Evolutionary conservation across 345 rosid species (phyloP).

Genomic region (Bruguiera parviflora): DNA sequence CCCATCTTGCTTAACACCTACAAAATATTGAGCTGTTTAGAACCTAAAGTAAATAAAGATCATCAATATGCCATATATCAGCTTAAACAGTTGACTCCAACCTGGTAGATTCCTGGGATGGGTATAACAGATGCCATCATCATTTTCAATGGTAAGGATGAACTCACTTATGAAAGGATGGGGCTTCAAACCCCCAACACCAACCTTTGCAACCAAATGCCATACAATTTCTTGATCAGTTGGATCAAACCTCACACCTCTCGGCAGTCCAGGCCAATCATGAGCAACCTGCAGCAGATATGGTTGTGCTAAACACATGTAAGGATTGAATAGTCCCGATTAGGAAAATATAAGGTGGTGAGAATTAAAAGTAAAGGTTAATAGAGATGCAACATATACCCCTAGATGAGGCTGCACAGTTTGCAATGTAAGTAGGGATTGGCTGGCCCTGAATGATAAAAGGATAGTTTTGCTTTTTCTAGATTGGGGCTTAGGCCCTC

Average conservation of each 20-base stretch:
- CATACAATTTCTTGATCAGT: conserved; percentile 82
- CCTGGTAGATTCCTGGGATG: conserved; percentile 96
- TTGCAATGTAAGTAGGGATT: too few species aligned
- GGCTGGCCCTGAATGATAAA: too few species aligned
- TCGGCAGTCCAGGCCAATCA: conserved; percentile 91
- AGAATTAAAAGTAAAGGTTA: background rate
- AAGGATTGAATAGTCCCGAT: background rate
- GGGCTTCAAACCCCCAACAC: conserved; percentile 37
- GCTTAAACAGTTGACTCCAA: conserved; percentile 21
- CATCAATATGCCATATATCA: background rate
- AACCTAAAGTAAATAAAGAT: conserved; percentile 5
- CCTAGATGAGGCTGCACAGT: too few species aligned
- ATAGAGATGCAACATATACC: too few species aligned
- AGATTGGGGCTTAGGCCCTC: too few species aligned
- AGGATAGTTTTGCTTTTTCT: too few species aligned
- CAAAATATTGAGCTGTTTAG: background rate
- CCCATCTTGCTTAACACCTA: conserved; percentile 84
- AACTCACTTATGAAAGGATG: conserved; percentile 86
- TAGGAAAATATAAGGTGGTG: background rate
- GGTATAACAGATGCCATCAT: conserved; percentile 91
- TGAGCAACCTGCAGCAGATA: conserved; percentile 58
- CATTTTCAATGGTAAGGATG: conserved; percentile 68
- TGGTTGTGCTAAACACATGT: background rate
- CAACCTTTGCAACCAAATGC: conserved; percentile 76
- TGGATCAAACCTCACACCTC: conserved; percentile 95